Percentiles rank a stretch among this genome's conserved stretches.
These are phyloP conservation scores for Camelina sativa DNA, from an alignment of 345 rosid species.

Conservation along the genomic window DNA sequence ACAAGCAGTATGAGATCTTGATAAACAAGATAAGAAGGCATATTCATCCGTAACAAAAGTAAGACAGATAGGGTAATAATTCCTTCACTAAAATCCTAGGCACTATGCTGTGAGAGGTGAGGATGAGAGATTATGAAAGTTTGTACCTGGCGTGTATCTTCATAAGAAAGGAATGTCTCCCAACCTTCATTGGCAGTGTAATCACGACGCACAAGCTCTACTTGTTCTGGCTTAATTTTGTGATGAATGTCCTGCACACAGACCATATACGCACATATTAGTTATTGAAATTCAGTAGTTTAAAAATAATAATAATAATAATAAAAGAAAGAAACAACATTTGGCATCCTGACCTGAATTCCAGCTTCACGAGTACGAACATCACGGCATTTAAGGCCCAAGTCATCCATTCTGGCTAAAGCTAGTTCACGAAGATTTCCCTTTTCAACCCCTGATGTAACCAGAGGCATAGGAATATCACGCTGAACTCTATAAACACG, in stretches of 20 bases:
- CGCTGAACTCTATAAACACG: conserved; percentile 99
- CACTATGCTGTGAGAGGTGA: background rate
- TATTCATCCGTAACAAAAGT: no score
- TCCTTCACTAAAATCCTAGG: background rate
- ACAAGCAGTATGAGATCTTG: background rate
- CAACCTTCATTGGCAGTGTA: conserved; percentile 98
- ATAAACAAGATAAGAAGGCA: background rate
- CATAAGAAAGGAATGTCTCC: conserved; percentile 98
- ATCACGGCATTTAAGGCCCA: conserved; percentile 97
- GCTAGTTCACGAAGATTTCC: conserved; percentile 99
- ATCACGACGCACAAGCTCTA: conserved; percentile 99
- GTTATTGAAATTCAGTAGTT: conserved; percentile 16
- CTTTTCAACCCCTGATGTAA: conserved; percentile 98
- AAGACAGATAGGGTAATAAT: background rate
- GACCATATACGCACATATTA: conserved; percentile 26
- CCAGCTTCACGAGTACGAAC: conserved; percentile 99
- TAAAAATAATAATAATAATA: no score
- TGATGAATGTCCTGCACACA: conserved; percentile 86
- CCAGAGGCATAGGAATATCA: conserved; percentile 99
- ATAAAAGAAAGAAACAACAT: background rate
- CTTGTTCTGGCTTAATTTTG: conserved; percentile 94
- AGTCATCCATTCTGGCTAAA: conserved; percentile 94
- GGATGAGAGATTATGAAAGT: conserved; percentile 4
- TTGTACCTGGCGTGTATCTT: conserved; percentile 91
- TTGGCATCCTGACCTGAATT: conserved; percentile 65